phyloP scores from a whole-genome alignment of 306 rosid genomes.

The Quercus variabilis region DNA sequence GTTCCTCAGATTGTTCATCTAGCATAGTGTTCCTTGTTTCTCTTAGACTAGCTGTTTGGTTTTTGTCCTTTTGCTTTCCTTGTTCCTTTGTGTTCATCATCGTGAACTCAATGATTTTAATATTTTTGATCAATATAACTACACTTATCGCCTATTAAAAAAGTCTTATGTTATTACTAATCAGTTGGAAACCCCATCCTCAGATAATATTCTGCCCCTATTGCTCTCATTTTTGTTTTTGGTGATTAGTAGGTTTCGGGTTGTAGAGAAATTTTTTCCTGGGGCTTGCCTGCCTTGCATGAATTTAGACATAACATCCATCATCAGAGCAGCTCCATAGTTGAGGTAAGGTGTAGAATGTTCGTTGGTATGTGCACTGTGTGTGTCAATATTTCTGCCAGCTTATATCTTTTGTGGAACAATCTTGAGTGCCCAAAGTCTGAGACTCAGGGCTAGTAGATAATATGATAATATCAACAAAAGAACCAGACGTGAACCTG shows the following conservation, averaged over 20 bases:
- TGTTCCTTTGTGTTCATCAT: too few species aligned
- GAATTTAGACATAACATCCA: constrained; percentile 60
- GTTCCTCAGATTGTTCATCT: too few species aligned
- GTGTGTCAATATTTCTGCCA: not conserved
- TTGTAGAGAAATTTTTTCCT: constrained; percentile 31
- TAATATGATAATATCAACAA: not conserved
- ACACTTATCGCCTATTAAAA: too few species aligned
- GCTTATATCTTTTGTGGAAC: not conserved
- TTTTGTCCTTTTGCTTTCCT: too few species aligned
- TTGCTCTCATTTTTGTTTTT: constrained; percentile 9
- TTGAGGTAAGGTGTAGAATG: constrained; percentile 51
- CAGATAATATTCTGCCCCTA: not conserved
- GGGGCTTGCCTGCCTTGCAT: constrained; percentile 40
- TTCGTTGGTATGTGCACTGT: constrained; percentile 1
- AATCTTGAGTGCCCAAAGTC: not conserved
- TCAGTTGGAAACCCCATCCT: not conserved
- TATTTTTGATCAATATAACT: too few species aligned
- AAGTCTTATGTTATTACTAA: not conserved
- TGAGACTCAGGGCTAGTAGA: not conserved
- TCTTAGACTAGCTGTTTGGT: too few species aligned
- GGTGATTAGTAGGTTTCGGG: constrained; percentile 50
- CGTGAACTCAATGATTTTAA: too few species aligned
- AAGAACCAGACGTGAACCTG: not conserved
- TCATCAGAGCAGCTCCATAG: constrained; percentile 70
- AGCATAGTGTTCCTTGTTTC: too few species aligned